phyloP scores from a whole-genome alignment of 495 filamentous ascomycete genomes.

The Xanthoparmelia taractica region DNA sequence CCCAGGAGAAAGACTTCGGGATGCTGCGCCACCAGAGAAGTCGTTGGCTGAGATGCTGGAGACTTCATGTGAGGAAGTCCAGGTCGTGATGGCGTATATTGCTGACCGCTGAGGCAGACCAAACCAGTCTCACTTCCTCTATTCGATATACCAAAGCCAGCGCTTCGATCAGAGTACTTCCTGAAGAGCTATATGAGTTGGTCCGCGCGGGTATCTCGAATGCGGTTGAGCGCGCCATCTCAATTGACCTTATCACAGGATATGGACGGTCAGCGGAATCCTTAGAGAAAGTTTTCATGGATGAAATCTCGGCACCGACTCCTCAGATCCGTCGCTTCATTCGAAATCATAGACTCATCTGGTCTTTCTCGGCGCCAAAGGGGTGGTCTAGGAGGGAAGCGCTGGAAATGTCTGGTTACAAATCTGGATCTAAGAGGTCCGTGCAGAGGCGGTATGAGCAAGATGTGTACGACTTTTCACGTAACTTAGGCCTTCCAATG shows the following conservation, averaged over 20 bases:
- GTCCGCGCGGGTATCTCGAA: not conserved
- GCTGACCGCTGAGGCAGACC: not conserved
- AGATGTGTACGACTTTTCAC: conserved; percentile 26
- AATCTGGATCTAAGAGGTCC: too few relatives aligned
- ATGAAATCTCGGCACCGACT: not conserved
- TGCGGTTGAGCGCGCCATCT: not conserved
- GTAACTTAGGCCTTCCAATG: conserved; percentile 19
- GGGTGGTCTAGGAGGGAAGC: too few relatives aligned
- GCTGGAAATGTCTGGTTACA: too few relatives aligned
- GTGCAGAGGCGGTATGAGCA: conserved; percentile 21
- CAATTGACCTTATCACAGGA: not conserved
- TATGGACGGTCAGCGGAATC: too few relatives aligned
- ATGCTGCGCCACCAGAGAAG: not conserved
- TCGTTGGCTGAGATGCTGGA: not conserved
- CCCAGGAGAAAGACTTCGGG: conserved; percentile 12
- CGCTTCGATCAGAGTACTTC: not conserved
- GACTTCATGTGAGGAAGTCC: not conserved
- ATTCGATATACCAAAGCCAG: not conserved
- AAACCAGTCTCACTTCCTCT: too few relatives aligned
- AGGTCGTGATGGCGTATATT: not conserved
- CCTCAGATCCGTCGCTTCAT: conserved; percentile 15
- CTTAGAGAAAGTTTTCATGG: not conserved
- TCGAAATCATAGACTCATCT: conserved; percentile 15
- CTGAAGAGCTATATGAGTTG: not conserved
- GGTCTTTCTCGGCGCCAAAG: conserved; percentile 1